Base-by-base conservation (phyloP, 2,329 filamentous ascomycete species). In the Fusarium mangiferae region DNA sequence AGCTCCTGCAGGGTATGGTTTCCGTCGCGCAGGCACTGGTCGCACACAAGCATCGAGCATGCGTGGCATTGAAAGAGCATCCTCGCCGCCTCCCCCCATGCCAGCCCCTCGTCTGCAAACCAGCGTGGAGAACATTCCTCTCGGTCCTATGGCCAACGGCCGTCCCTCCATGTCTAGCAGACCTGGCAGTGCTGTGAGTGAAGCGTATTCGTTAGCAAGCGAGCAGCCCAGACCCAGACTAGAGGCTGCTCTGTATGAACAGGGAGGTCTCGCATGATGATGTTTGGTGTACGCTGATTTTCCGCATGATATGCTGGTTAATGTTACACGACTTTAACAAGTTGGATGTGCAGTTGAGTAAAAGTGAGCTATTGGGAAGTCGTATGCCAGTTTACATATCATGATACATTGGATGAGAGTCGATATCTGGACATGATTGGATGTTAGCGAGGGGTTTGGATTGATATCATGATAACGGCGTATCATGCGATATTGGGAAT, bases 271-370 rank as follows among this genome's bases (percentile, higher is more conserved):
- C 77, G n/a, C 79, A 82, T 48, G 82, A 84, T 48, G 82, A 84
- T 13, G 84, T 89, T n/a, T 90, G 88, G 88, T 87, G 86, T 72
- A 86, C 85, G 13, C 79, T 90, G 24, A 83, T 89, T 8, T 87
- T 90, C 70, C 81, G 88, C 33, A 90, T 90, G 88, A 82, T 90
- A 30, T 89, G 87, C 76, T 90, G 88, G 89, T 78, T 90, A 59
- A 83, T 87, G 80, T 79, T 90, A 68, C 88, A 90, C 74, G 87
- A 90, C 73, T 90, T 90, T 59, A 82, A 88, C 77, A 87, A 86
- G 75, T 82, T 84, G 66, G 88, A 90, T 62, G 81, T 86, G 15
- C 87, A 89, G 77, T 78, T 87, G 6, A 81, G 85, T 49, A 88
- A 88, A 78, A 87, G 86, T 67, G 87, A 89, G 79, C 79, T 90